Evolutionary conservation across 495 filamentous ascomycete species (phyloP), one percentile per base, ranked within the genome.

Genomic region (Letharia lupina): DNA sequence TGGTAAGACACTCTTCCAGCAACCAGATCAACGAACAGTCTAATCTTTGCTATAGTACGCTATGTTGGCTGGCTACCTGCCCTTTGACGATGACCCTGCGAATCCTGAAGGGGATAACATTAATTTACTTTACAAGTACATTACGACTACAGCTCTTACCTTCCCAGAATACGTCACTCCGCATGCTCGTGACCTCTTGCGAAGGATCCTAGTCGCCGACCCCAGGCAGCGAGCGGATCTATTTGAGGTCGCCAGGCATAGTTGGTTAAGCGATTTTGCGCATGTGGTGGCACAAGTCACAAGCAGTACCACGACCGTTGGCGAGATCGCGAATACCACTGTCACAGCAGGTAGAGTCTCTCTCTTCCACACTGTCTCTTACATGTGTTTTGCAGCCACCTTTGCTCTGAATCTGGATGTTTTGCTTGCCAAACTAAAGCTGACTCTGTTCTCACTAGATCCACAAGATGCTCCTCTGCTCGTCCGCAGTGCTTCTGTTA

Each of bases 81-180:
- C 94, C 6, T 99, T 99, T 73, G 94, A 99, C 72, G 94, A 99
- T 72, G 94, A 99, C 71, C 94, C 94, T 67, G 95, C 93, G 48
- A 99, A 99, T 72, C 94, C 94, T 7, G 94, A 99, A 77, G 94
- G 94, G 56, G 94, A 99, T 70, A 99, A 99, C 73, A 99, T 99
- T 80, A 99, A 98, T 75, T 81, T 98, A 8, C 82, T 99, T 61
- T 99, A 99, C 81, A 98, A 96, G 78, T 99, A 99, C 78, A 99
- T 99, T 69, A 92, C 96, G 64, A 96, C 92, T 50, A 98, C 94
- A 8, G 91, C 93, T 59, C 85, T 99, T 50, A 98, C 94, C 7
- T 98, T 98, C 75, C 94, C 94, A 48, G 94, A 98, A 87, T 98
- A 98, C 75, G 94, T 99, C 54, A 96, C 94, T 16, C 94, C 95